Evolutionary conservation across 345 rosid genomes (phyloP).

Genomic region (Syzygium aqueum): DNA sequence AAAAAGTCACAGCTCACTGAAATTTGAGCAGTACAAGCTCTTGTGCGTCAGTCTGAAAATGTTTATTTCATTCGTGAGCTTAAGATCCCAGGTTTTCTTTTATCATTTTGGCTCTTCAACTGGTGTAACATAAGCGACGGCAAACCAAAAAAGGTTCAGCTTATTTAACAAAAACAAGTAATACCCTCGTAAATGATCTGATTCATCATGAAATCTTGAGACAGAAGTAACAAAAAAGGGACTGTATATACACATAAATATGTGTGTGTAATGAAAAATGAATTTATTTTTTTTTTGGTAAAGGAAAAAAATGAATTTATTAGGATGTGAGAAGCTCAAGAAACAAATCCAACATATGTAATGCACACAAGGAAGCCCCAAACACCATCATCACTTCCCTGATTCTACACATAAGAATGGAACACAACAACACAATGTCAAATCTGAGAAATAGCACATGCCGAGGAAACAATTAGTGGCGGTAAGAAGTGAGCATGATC

Average conservation of each 20-base stretch:
- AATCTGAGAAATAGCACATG: not conserved
- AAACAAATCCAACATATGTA: not conserved
- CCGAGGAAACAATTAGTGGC: not conserved
- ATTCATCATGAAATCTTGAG: not conserved
- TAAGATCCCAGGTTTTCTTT: not conserved
- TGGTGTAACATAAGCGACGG: accelerated
- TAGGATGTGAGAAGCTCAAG: not conserved
- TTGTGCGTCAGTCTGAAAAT: not conserved
- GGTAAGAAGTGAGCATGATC: not conserved
- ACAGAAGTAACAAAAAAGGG: not conserved
- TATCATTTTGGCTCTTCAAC: not conserved
- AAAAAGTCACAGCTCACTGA: not conserved
- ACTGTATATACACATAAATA: no score
- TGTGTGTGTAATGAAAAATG: not conserved
- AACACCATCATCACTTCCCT: not conserved
- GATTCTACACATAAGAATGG: not conserved
- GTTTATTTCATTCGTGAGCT: not conserved
- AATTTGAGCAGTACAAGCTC: not conserved
- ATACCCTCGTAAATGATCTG: not conserved
- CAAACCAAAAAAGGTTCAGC: not conserved
- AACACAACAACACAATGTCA: not conserved
- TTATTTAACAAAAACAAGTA: not conserved
- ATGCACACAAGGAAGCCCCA: not conserved
- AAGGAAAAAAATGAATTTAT: not conserved
- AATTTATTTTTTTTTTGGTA: no score